phyloP scores from a whole-genome alignment of 169 alveolate genomes.

The Babesia sp. region DNA sequence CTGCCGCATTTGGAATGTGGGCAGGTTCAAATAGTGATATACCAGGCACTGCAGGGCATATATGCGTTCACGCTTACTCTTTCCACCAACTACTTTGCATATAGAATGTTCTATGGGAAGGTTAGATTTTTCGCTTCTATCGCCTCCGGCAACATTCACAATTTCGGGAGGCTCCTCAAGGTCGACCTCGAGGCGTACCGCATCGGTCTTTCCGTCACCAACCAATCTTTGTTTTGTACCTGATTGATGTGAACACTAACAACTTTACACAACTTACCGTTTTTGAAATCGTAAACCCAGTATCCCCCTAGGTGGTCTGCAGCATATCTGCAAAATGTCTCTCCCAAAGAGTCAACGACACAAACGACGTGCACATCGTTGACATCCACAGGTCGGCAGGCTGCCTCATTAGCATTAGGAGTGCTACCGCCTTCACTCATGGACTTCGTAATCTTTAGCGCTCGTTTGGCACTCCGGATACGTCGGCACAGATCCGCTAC shows the following conservation, averaged over 20 bases:
- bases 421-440: neutral
- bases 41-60: conserved; percentile 43
- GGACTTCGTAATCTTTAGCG: neutral
- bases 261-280: neutral
- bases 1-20: conserved; percentile 31
- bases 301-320: conserved; percentile 31
- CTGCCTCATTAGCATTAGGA: neutral
- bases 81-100: conserved; percentile 43
- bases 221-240: conserved; percentile 55
- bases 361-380: conserved; percentile 41
- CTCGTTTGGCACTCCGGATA: neutral
- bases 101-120: conserved; percentile 53
- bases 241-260: neutral
- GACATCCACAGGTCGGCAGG: neutral
- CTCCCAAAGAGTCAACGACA: conserved; percentile 31
- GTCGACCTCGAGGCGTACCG: conserved; percentile 60
- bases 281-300: conserved; percentile 50
- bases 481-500: neutral
- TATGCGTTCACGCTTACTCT: conserved; percentile 28
- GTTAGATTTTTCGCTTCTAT: neutral
- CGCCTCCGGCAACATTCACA: neutral
- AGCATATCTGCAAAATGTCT: conserved; percentile 30
- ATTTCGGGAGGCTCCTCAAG: conserved; percentile 24
- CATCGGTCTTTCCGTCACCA: conserved; percentile 52
- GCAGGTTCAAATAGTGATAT: conserved; percentile 41